Percentiles rank a stretch among this genome's conserved stretches.
These are phyloP conservation scores for Echinochloa phyllopogon DNA, from an alignment of 176 grass and related monocot genomes.

Conservation along the genomic window DNA sequence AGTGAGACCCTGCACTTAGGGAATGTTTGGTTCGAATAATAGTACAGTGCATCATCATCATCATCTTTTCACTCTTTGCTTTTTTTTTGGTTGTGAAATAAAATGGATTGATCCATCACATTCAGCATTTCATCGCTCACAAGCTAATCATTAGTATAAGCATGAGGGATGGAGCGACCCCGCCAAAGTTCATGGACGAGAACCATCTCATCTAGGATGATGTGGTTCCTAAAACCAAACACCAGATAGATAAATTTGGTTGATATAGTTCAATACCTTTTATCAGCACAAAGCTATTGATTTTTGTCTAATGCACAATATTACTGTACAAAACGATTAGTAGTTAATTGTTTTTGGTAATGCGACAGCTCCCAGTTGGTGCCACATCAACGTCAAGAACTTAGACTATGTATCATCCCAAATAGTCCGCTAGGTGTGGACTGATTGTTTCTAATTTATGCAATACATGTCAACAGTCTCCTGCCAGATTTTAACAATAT, in stretches of 20 bases:
- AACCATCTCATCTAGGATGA: too few species aligned
- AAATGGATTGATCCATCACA: too few species aligned
- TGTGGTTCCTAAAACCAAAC: too few species aligned
- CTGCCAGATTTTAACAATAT: neutral
- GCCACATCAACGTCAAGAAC: neutral
- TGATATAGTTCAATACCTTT: neutral
- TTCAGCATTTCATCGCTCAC: too few species aligned
- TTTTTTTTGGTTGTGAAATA: too few species aligned
- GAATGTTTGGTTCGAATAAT: too few species aligned
- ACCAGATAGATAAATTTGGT: neutral
- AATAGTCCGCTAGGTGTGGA: neutral
- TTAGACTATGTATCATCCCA: neutral
- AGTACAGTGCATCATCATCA: too few species aligned
- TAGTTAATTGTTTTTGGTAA: neutral
- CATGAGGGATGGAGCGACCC: too few species aligned
- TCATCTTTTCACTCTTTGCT: too few species aligned
- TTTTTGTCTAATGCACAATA: neutral
- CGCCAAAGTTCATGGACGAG: too few species aligned
- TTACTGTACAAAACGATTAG: neutral
- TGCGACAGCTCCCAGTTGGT: neutral
- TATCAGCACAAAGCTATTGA: neutral
- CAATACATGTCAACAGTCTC: neutral
- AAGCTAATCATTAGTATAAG: too few species aligned
- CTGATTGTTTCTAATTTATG: neutral
- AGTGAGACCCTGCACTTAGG: neutral